Evolutionary conservation across 306 rosid genomes (phyloP).

Genomic region (Dryas drummondii): DNA sequence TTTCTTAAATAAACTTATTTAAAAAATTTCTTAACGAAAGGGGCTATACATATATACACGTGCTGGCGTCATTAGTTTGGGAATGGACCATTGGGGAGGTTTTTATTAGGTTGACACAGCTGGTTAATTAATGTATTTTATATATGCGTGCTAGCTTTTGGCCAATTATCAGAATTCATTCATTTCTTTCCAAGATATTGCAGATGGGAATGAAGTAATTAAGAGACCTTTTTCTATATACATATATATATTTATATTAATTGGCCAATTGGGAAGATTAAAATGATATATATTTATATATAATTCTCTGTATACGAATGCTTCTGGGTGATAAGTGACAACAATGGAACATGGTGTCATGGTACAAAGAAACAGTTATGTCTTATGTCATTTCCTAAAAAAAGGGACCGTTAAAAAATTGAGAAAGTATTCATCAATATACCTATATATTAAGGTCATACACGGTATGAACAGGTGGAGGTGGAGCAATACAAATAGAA

Average conservation of each 20-base stretch:
- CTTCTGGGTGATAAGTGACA: slow-evolving; percentile 9
- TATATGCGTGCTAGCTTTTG: too few relatives aligned
- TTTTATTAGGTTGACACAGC: too few relatives aligned
- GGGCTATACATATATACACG: too few relatives aligned
- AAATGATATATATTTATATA: not conserved
- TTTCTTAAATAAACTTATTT: too few relatives aligned
- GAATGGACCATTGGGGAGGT: too few relatives aligned
- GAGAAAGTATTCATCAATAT: slow-evolving; percentile 2
- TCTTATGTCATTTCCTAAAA: slow-evolving; percentile 6
- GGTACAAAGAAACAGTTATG: slow-evolving; percentile 22
- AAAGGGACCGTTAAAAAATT: not conserved
- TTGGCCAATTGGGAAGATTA: not conserved
- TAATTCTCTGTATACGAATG: not conserved
- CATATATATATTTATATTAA: not conserved
- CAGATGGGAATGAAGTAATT: not conserved
- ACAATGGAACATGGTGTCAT: slow-evolving; percentile 10
- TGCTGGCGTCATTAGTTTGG: not conserved
- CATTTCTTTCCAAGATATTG: not conserved
- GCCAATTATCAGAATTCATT: too few relatives aligned
- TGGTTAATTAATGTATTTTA: too few relatives aligned
- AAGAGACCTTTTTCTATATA: not conserved
- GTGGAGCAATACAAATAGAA: not conserved
- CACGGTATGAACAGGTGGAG: not conserved
- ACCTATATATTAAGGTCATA: slow-evolving; percentile 9
- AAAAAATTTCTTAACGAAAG: too few relatives aligned